Evolutionary conservation across 2,329 filamentous ascomycete genomes (phyloP).

Genomic region (Aspergillus floridensis): DNA sequence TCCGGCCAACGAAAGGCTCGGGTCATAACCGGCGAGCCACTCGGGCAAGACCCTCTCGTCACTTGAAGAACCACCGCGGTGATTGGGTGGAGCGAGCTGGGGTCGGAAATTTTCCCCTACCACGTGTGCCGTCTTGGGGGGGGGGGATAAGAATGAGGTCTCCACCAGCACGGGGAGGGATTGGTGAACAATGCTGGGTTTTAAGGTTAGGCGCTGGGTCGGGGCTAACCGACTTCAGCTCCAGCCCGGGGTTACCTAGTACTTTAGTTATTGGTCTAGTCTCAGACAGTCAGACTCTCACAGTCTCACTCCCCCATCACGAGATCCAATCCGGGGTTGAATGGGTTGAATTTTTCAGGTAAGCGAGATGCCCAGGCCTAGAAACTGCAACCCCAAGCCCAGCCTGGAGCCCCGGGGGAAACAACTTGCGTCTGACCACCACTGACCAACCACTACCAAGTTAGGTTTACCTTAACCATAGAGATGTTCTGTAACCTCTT

Average conservation of each 20-base stretch:
- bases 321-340: neutral
- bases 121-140: neutral
- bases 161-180: neutral
- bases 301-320: neutral
- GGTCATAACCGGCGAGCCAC: slow-evolving; percentile 17
- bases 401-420: too few relatives aligned
- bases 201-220: neutral
- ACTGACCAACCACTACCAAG: too few relatives aligned
- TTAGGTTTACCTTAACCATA: too few relatives aligned
- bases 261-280: too few relatives aligned
- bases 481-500: too few relatives aligned
- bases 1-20: slow-evolving; percentile 27
- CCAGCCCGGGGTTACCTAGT: neutral
- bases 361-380: neutral
- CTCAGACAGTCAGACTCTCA: too few relatives aligned
- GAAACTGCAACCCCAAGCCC: neutral
- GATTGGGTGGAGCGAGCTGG: neutral
- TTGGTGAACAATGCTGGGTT: neutral
- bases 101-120: slow-evolving; percentile 1
- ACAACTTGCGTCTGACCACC: too few relatives aligned
- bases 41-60: slow-evolving; percentile 1
- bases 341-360: too few relatives aligned
- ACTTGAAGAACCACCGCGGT: neutral
- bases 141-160: too few relatives aligned
- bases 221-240: neutral